phyloP scores from a whole-genome alignment of 2,329 filamentous ascomycete genomes.

The Incumbomyces delicatus region DNA sequence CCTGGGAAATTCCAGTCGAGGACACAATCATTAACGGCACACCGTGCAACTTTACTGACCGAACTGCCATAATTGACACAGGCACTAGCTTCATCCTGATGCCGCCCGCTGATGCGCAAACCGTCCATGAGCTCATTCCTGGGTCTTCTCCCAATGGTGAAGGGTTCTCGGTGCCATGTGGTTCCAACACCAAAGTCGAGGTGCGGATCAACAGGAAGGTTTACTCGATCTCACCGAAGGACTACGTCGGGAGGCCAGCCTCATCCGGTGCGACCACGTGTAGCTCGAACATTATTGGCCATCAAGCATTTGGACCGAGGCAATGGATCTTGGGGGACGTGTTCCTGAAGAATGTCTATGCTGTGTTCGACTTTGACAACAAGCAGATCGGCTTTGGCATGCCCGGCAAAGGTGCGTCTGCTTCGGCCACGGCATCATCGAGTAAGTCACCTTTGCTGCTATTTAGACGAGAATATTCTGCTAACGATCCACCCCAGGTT shows the following conservation, averaged over 20 bases:
- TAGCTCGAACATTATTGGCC: conserved; percentile 64
- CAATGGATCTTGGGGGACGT: conserved; percentile 77
- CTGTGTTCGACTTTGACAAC: conserved; percentile 67
- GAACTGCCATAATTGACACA: conserved; percentile 67
- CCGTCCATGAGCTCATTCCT: conserved; percentile 58
- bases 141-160: conserved; percentile 48
- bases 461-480: conserved; percentile 9
- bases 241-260: conserved; percentile 51
- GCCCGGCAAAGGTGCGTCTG: not conserved
- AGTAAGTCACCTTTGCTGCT: conserved; percentile 2
- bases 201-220: conserved; percentile 59
- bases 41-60: conserved; percentile 43
- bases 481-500: not conserved
- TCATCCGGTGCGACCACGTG: conserved; percentile 30
- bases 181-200: conserved; percentile 50
- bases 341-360: conserved; percentile 84
- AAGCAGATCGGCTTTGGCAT: conserved; percentile 24
- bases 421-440: not conserved
- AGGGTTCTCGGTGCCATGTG: conserved; percentile 61
- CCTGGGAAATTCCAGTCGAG: conserved; percentile 64
- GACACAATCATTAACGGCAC: conserved; percentile 55
- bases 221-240: conserved; percentile 58
- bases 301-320: conserved; percentile 51
- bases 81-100: conserved; percentile 74
- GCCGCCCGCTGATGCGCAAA: conserved; percentile 54